Evolutionary conservation across 805 yeast genomes (phyloP), one percentile per base, ranked within the genome.

Genomic region (Metschnikowia santaceciliae): DNA sequence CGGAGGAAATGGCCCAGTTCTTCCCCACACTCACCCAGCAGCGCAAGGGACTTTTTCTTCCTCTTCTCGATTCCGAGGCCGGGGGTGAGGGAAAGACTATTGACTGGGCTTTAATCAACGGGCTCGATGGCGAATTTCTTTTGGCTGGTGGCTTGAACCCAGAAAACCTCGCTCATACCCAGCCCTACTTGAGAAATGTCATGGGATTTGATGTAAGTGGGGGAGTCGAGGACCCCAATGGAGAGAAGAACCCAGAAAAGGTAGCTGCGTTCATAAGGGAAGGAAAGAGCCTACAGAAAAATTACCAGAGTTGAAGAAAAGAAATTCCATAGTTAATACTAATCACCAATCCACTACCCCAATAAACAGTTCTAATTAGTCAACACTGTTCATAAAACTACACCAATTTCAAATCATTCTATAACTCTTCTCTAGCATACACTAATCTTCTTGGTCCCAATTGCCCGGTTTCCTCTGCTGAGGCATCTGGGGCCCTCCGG

Each of bases 401-500:
- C 36, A 26, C 11, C 30, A 8, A 3, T 8, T 8, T 34, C 36
- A 34, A 46, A 48, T 41, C 41, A 36, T 17, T 44, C 41, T 26
- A 46, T 36, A 32, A 19, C 15, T 20, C 20, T 17, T 32, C 17
- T 42, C 10, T 20, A 42, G 30, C 35, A 44, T 15, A 17, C 23
- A 20, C 32, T 72, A 90, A 71, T 91, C 97, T 54, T 80, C 97
- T 70, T 86, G 94, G 65, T 90, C 97, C 97, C 97, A 90, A 74
- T 90, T 90, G 54, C 96, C 97, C 42, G 94, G 92, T 69, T 83
- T 83, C 59, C 85, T 86, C 65, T 88, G 95, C 61, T 72, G 66
- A 33, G 97, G 97, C 80, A 90, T 84, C 32, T 76, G 84, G 45
- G 99, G 99, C 20, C 99, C 99, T 58, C 99, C 99, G 2, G 98